phyloP scores from a whole-genome alignment of 352 stramenopile genomes.

The Phytopythium vexans region DNA sequence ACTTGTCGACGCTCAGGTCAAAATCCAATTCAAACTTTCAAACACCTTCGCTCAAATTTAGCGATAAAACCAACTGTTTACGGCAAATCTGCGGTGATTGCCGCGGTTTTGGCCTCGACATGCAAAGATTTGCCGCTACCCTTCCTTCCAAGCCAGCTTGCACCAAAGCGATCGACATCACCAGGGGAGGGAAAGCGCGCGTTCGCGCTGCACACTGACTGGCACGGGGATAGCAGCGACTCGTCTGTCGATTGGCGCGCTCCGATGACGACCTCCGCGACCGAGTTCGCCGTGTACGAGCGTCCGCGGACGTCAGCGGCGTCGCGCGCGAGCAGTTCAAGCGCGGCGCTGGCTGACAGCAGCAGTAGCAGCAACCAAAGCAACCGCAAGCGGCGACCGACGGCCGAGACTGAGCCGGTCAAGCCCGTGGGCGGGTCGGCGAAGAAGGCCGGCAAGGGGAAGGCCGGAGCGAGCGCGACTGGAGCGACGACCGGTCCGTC shows the following conservation, averaged over 20 bases:
- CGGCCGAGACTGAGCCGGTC: constrained; percentile 7
- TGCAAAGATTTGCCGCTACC: too few species aligned
- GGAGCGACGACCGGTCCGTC: not conserved
- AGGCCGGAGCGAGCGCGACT: too few species aligned
- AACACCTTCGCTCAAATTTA: constrained; percentile 3
- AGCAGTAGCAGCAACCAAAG: constrained; percentile 22
- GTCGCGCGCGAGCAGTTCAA: not conserved
- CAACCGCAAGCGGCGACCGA: constrained; percentile 20
- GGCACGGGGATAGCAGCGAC: too few species aligned
- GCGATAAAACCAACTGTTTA: too few species aligned
- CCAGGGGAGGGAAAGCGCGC: too few species aligned
- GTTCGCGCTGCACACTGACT: too few species aligned
- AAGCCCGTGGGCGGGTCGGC: not conserved
- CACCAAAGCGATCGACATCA: too few species aligned
- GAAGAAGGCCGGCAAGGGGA: constrained; percentile 3
- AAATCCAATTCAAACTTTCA: constrained; percentile 19
- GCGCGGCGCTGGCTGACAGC: not conserved
- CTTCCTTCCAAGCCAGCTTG: too few species aligned
- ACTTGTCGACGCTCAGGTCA: not conserved
- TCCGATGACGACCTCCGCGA: not conserved
- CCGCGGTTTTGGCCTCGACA: too few species aligned
- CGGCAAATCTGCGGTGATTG: too few species aligned
- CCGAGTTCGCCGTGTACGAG: constrained; percentile 6
- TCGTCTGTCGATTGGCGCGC: not conserved
- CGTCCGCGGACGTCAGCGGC: not conserved